Evolutionary conservation across 805 yeast species (phyloP), one percentile per base, ranked within the genome.

Genomic region (Candida chilensis): DNA sequence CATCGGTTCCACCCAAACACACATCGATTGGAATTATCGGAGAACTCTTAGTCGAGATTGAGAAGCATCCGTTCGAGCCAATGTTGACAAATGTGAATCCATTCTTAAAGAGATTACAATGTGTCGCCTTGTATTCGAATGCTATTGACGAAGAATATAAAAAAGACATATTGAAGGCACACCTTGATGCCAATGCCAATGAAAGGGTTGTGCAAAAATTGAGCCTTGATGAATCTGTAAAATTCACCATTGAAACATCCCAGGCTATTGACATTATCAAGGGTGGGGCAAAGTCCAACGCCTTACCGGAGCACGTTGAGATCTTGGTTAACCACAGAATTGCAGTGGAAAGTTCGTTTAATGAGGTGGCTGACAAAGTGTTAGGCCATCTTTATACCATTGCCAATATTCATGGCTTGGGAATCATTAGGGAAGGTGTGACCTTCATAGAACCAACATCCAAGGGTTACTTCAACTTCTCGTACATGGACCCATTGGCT

Each of bases 241-340:
- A 59, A 32, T 66, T 50, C 34, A 47, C 60, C 5, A 54, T 69
- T 29, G 55, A 57, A 19, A 67, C 74, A 1, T 61, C 72, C 4
- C 73, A 67, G 39, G 72, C 74, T 3, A 50, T 55, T 13, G 74
- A 69, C 42, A 51, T 68, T 4, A 50, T 69, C 22, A 22, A 37
- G 5, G 74, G 75, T 8, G 76, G 75, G 2, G 59, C 52, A n/a
- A 69, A 69, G 40, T 45, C 64, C 2, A 69, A 69, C 38, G 71
- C 73, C 1, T 52, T 69, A 16, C 75, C 76, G 1, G 74, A 69
- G 35, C 54, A 54, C 39, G 74, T 57, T 5, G 52, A 55, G 5
- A 50, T 64, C 4, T 42, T 54, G 15, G 57, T 68, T 13, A 67
- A 69, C 45, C 64, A 64, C 21, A 45, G 76, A 30, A 58, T 69